Evolutionary conservation across 2,329 filamentous ascomycete genomes (phyloP).

Genomic region (Mariannaea sp.): DNA sequence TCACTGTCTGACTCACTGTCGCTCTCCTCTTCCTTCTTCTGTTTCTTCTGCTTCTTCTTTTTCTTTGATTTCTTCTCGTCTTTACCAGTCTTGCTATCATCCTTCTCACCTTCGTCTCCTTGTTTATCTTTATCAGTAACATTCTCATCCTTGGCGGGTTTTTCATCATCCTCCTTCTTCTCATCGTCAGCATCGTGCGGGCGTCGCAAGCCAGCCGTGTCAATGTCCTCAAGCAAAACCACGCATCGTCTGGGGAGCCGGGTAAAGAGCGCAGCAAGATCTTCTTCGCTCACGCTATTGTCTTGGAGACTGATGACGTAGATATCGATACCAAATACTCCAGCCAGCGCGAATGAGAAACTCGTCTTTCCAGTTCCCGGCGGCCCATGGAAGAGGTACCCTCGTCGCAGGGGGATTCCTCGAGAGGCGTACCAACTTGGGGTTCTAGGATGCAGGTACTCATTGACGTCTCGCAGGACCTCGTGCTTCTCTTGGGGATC

Average conservation of each 20-base stretch:
- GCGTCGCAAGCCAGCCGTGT: slow-evolving; percentile 64
- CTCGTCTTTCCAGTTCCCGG: slow-evolving; percentile 76
- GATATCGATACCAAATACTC: slow-evolving; percentile 68
- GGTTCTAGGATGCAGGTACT: slow-evolving; percentile 74
- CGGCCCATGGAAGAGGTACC: slow-evolving; percentile 78
- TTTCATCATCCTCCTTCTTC: slow-evolving; percentile 30
- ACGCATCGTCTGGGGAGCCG: slow-evolving; percentile 66
- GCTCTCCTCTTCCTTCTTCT: slow-evolving; percentile 26
- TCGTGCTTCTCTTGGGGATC: slow-evolving; percentile 68
- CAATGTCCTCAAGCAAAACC: slow-evolving; percentile 71
- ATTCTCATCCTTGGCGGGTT: slow-evolving; percentile 19
- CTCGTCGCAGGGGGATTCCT: slow-evolving; percentile 76
- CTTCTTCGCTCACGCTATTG: slow-evolving; percentile 64
- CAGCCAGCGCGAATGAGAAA: slow-evolving; percentile 68
- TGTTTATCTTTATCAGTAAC: slow-evolving; percentile 14
- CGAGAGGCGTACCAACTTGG: slow-evolving; percentile 75
- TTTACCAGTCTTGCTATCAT: slow-evolving; percentile 16
- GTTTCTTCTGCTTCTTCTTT: slow-evolving; percentile 22
- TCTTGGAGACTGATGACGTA: slow-evolving; percentile 65
- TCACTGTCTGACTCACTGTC: slow-evolving; percentile 32
- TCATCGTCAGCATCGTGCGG: slow-evolving; percentile 41
- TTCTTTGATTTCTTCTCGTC: background rate
- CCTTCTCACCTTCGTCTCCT: slow-evolving; percentile 11
- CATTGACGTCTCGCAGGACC: slow-evolving; percentile 74
- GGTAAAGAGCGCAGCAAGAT: slow-evolving; percentile 62